Base-by-base conservation (phyloP, 306 rosid species). In the Quillaja saponaria region DNA sequence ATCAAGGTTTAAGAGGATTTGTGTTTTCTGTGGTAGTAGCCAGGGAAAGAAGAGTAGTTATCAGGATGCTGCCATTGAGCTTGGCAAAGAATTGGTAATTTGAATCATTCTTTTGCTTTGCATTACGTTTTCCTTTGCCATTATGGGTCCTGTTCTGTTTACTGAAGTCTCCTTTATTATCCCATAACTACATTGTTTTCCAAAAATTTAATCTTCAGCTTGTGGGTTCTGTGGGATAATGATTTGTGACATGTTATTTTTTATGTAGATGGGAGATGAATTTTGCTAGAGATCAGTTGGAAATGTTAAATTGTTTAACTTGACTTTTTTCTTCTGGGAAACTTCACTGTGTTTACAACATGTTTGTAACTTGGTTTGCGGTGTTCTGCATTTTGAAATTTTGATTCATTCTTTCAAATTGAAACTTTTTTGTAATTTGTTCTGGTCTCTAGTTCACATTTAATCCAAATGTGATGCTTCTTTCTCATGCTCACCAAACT, bases 11-110 rank as follows among this genome's bases (percentile, higher is more conserved):
- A 74, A 79, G 66, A 92, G 96, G 69, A 87, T 92, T 74, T 92
- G 98, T 83, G 96, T 92, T 9, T 92, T 92, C 67, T 92, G 98
- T 82, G 98, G 98, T 8, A 92, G 98, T 79, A 92, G 98, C 77
- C 98, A 84, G 55, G 98, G 98, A 63, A 92, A 87, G 79, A 92
- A 92, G 76, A 84, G 71, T 59, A 89, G 86, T 75, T 92, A 92
- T 57, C 99, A 87, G 51, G 95, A 87, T 59, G 94, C 97, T 71
- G 99, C 99, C 76, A 87, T 87, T 81, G 84, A 87, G 45, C 99
- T 92, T 64, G 99, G 99, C 81, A 85, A 89, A 34, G 96, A 92
- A 77, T 84, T 92, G 99, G 99, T 92, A n/a, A 92, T 42, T 58
- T 39, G 14, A 10, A 35, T 12, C 1, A 28, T 14, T 49, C 20